A percentile compares a stretch with the other conserved stretches of the same genome.
These are phyloP conservation scores for Penicillium coprophilum DNA, from an alignment of 495 filamentous ascomycete species.

Conservation along the genomic window DNA sequence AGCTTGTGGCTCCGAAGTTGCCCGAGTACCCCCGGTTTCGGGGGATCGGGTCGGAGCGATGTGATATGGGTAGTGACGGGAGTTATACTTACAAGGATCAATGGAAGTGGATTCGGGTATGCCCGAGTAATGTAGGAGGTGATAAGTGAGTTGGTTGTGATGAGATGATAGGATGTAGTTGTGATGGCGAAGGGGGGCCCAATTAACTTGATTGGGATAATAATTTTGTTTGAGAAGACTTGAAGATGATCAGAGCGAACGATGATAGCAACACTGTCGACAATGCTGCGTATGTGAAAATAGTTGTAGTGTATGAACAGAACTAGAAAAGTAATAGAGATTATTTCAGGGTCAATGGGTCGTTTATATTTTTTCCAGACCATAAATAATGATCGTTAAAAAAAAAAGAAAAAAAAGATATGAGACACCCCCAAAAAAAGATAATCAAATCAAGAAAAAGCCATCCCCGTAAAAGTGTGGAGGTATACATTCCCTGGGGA, in stretches of 20 bases:
- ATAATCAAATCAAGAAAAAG: constrained; percentile 2
- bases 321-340: background rate
- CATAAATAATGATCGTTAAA: background rate
- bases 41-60: constrained; percentile 17
- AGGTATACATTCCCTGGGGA: constrained; percentile 12
- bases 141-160: background rate
- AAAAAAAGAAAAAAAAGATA: constrained; percentile 2
- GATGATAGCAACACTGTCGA: constrained; percentile 4
- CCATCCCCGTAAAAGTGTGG: constrained; percentile 10
- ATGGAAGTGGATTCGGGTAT: background rate
- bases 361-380: constrained; percentile 5
- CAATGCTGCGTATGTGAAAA: background rate
- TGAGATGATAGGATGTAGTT: background rate
- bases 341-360: background rate
- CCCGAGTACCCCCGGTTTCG: constrained; percentile 19
- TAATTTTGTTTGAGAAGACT: too few species aligned
- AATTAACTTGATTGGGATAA: background rate
- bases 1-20: constrained; percentile 15
- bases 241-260: constrained; percentile 4
- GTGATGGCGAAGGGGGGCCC: background rate
- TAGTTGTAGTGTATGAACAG: background rate
- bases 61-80: constrained; percentile 15
- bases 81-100: constrained; percentile 18
- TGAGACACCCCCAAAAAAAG: constrained; percentile 7
- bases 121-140: background rate